Conservation (phyloP, 1,139 yeast species). For the Zygoascus meyerae region DNA sequence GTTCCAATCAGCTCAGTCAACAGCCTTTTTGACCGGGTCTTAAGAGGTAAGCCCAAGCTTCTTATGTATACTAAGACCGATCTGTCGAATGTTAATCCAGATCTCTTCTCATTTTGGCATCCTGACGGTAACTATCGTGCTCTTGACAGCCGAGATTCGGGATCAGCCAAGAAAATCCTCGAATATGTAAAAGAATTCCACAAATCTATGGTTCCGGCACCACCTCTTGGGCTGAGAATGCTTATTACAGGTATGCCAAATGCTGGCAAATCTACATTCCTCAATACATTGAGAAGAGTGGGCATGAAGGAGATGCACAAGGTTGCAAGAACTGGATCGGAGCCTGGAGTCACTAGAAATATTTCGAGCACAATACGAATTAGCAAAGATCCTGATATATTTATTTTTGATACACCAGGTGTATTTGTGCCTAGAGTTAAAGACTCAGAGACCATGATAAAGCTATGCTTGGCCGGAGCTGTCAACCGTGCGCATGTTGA, state of each 20-base stretch:
- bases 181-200: conserved; percentile 38
- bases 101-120: conserved; percentile 50
- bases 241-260: conserved; percentile 94
- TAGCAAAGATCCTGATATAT: conserved; percentile 55
- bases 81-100: conserved; percentile 25
- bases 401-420: conserved; percentile 89
- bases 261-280: conserved; percentile 92
- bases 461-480: conserved; percentile 69
- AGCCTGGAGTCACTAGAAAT: conserved; percentile 83
- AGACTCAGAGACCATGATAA: conserved; percentile 65
- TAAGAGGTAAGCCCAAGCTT: conserved; percentile 53
- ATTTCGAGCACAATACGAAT: conserved; percentile 74
- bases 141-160: conserved; percentile 52
- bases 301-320: conserved; percentile 46
- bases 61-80: conserved; percentile 69
- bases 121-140: conserved; percentile 41
- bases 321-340: conserved; percentile 82
- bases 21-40: conserved; percentile 65
- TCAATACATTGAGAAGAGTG: conserved; percentile 62
- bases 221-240: conserved; percentile 75
- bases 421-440: conserved; percentile 75
- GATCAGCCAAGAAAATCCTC: conserved; percentile 50
- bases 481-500: conserved; percentile 68
- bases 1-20: conserved; percentile 86
- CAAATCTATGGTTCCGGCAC: conserved; percentile 42